Percentiles rank a stretch among this genome's conserved stretches.
phyloP scores from a whole-genome alignment of 140 eudicot genomes.

The Flaveria floridana region DNA sequence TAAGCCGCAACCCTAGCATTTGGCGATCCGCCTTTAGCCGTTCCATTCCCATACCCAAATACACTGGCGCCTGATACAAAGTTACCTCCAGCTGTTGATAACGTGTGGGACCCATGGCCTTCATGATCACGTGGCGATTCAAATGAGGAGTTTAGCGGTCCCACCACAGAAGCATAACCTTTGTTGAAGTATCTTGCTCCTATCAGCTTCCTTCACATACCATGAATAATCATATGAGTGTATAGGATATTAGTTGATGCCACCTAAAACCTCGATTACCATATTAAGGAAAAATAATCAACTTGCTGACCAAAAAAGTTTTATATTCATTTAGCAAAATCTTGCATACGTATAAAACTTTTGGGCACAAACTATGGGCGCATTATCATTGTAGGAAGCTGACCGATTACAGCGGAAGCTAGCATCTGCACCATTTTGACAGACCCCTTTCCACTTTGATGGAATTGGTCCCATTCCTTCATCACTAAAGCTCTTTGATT shows the following conservation, averaged over 20 bases:
- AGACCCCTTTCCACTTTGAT: slow-evolving; percentile 81
- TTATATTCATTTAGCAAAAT: neutral
- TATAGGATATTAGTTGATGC: neutral
- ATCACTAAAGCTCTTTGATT: slow-evolving; percentile 79
- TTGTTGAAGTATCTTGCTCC: slow-evolving; percentile 95
- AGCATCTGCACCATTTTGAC: slow-evolving; percentile 62
- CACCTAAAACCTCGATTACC: no score
- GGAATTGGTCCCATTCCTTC: slow-evolving; percentile 76
- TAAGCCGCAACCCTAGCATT: slow-evolving; percentile 83
- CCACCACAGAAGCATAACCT: slow-evolving; percentile 65
- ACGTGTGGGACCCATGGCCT: slow-evolving; percentile 95
- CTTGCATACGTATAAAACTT: neutral
- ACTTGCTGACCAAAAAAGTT: no score
- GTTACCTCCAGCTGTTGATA: slow-evolving; percentile 90
- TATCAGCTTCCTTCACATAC: slow-evolving; percentile 66
- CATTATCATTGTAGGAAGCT: slow-evolving; percentile 30
- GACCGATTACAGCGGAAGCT: slow-evolving; percentile 82
- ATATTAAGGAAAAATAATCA: no score
- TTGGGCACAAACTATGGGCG: slow-evolving; percentile 1
- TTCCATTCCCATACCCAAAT: slow-evolving; percentile 79
- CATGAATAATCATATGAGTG: neutral
- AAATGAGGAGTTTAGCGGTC: slow-evolving; percentile 49
- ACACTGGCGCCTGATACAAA: slow-evolving; percentile 73
- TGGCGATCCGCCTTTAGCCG: slow-evolving; percentile 97
- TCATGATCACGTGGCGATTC: slow-evolving; percentile 65